Percentiles rank a stretch among this genome's conserved stretches.
Conservation (phyloP, 2,329 filamentous ascomycete species). For the Xylaria hypoxylon region DNA sequence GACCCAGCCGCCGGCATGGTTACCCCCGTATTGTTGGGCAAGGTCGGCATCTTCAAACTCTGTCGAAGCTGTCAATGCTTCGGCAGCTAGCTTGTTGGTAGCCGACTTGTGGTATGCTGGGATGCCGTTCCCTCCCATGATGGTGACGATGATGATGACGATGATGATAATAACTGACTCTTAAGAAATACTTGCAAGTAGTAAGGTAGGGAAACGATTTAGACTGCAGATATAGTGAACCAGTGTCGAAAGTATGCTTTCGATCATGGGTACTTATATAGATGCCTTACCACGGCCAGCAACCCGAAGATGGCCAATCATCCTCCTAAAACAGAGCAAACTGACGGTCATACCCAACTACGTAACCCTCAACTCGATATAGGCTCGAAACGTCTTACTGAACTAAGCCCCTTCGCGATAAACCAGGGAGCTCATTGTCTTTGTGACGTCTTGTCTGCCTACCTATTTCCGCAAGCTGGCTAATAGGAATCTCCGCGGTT, state of each 20-base stretch:
- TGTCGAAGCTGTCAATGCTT: background rate
- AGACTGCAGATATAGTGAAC: background rate
- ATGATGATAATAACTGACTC: background rate
- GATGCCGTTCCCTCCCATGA: slow-evolving; percentile 30
- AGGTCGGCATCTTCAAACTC: slow-evolving; percentile 41
- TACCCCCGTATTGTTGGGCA: slow-evolving; percentile 51
- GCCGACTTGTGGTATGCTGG: slow-evolving; percentile 37
- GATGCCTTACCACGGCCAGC: background rate
- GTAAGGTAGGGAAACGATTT: background rate
- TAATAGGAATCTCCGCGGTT: slow-evolving; percentile 26
- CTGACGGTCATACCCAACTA: slow-evolving; percentile 14
- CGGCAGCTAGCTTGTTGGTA: slow-evolving; percentile 32
- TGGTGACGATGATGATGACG: slow-evolving; percentile 3
- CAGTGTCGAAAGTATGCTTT: background rate
- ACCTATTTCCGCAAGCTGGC: slow-evolving; percentile 24
- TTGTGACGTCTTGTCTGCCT: slow-evolving; percentile 27
- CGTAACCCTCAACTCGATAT: background rate
- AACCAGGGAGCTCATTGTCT: slow-evolving; percentile 9
- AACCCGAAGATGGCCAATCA: slow-evolving; percentile 5
- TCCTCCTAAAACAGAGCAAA: background rate
- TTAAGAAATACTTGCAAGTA: background rate
- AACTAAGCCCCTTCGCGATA: slow-evolving; percentile 24
- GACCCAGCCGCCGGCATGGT: slow-evolving; percentile 50
- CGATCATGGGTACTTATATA: slow-evolving; percentile 21
- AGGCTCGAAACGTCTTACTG: background rate